Percentiles rank a stretch among this genome's conserved stretches.
Evolutionary conservation across 805 yeast genomes (phyloP).

Genomic region (Scheffersomyces amazonensis): DNA sequence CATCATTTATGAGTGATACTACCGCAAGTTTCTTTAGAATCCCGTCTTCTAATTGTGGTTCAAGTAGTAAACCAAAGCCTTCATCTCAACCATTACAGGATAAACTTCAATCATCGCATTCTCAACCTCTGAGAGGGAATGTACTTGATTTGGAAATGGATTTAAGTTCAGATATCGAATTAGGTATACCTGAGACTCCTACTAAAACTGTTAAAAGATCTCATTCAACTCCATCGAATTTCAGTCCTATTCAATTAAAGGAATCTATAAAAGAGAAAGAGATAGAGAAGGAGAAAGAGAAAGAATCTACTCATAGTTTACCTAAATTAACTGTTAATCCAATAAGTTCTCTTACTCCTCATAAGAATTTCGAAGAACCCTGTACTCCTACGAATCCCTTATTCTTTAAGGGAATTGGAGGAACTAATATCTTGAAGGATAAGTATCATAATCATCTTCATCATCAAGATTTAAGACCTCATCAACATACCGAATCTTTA

Average conservation of each 20-base stretch:
- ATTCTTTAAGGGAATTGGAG: slow-evolving; percentile 1
- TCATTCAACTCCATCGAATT: not conserved
- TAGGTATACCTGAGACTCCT: slow-evolving; percentile 8
- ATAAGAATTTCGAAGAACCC: slow-evolving; percentile 4
- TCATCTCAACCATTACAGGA: not conserved
- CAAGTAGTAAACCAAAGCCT: not conserved
- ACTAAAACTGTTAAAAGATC: slow-evolving; percentile 3
- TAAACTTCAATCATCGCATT: not conserved
- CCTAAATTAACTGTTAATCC: not conserved
- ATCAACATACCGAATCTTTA: not conserved
- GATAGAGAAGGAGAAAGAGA: no score
- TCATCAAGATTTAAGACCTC: not conserved
- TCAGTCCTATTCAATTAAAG: not conserved
- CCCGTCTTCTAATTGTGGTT: slow-evolving; percentile 11
- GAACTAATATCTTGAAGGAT: not conserved
- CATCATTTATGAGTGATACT: slow-evolving; percentile 24
- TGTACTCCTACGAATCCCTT: slow-evolving; percentile 7
- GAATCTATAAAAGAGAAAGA: not conserved
- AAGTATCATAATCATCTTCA: no score
- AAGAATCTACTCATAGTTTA: no score
- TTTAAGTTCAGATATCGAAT: slow-evolving; percentile 4
- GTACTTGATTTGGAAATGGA: slow-evolving; percentile 11
- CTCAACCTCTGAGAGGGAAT: not conserved
- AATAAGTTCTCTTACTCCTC: no score
- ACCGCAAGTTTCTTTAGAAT: slow-evolving; percentile 31